These are phyloP conservation scores for Paspalum vaginatum DNA, from an alignment of 176 grass and related monocot genomes.

Conservation along the genomic window DNA sequence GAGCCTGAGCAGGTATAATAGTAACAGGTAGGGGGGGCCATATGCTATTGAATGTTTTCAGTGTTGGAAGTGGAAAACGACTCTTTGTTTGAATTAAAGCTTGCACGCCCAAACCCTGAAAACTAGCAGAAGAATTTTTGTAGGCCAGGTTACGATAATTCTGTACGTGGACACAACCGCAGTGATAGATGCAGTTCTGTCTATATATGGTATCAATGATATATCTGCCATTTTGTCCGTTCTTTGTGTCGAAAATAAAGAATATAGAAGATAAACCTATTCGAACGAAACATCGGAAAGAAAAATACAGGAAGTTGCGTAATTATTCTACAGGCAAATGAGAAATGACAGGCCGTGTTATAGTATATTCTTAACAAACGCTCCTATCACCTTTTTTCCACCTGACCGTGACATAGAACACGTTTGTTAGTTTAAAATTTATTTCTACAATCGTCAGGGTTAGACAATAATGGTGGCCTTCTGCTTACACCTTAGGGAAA, in stretches of 20 bases:
- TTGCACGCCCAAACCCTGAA: slow-evolving; percentile 28
- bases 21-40: slow-evolving; percentile 18
- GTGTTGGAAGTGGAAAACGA: slow-evolving; percentile 45
- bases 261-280: neutral
- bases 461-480: neutral
- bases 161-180: neutral
- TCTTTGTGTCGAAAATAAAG: neutral
- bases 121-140: slow-evolving; percentile 16
- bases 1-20: slow-evolving; percentile 48
- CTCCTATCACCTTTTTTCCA: neutral
- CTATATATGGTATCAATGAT: neutral
- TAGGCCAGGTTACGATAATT: slow-evolving; percentile 20
- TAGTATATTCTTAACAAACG: neutral
- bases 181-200: slow-evolving; percentile 7
- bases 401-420: neutral
- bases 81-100: slow-evolving; percentile 39
- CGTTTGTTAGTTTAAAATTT: neutral
- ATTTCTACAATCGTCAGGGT: neutral
- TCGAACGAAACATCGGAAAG: neutral
- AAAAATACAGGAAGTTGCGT: neutral
- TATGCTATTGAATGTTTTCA: slow-evolving; percentile 16
- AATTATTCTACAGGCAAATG: neutral
- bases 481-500: neutral
- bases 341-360: neutral
- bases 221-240: neutral